Evolutionary conservation across 768 basidiomycete species (phyloP).

Genomic region (Lentinula lateritia): DNA sequence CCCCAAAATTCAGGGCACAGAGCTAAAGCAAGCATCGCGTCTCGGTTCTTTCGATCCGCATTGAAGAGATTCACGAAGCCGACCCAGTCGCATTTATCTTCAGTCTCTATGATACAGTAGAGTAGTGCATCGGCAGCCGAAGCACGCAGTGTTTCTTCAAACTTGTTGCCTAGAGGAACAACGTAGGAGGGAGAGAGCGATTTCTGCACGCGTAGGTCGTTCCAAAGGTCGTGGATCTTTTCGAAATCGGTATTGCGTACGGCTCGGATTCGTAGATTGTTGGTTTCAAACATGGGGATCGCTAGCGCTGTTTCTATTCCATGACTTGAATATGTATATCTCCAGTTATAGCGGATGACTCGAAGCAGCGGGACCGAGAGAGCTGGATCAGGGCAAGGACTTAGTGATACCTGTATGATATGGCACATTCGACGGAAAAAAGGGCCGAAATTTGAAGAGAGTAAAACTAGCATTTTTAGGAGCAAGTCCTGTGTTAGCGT

Average conservation of each 20-base stretch:
- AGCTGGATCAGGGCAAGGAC: too few relatives aligned
- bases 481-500: too few relatives aligned
- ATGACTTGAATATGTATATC: too few relatives aligned
- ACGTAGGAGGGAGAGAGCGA: constrained; percentile 8
- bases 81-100: background rate
- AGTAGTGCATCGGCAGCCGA: background rate
- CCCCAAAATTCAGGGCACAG: constrained; percentile 26
- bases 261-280: constrained; percentile 27
- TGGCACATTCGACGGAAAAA: too few relatives aligned
- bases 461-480: too few relatives aligned
- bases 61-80: background rate
- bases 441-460: too few relatives aligned
- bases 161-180: constrained; percentile 7
- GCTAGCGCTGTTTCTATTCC: background rate
- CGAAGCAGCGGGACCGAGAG: background rate
- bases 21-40: constrained; percentile 26
- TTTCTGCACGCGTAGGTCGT: constrained; percentile 20
- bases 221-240: constrained; percentile 22
- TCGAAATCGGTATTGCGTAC: constrained; percentile 25
- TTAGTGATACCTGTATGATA: too few relatives aligned
- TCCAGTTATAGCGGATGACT: too few relatives aligned
- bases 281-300: constrained; percentile 20
- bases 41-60: constrained; percentile 16
- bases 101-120: background rate
- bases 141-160: background rate